phyloP scores from a whole-genome alignment of 2,329 filamentous ascomycete genomes.

The Penicillium sp. region DNA sequence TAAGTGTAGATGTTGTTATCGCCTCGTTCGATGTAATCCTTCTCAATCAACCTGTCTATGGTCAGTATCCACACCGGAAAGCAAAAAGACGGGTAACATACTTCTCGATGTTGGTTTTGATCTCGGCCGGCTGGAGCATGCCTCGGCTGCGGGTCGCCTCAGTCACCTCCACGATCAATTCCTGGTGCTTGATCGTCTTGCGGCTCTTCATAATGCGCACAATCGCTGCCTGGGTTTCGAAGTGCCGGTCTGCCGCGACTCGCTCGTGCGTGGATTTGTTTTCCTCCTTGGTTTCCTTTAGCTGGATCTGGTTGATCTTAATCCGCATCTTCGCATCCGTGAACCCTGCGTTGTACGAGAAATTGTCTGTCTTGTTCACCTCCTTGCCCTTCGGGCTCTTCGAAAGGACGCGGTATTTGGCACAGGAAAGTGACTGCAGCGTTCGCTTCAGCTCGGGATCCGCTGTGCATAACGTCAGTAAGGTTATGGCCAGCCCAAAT shows the following conservation, averaged over 20 bases:
- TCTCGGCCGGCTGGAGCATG: constrained; percentile 80
- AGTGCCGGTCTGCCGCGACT: constrained; percentile 85
- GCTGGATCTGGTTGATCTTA: constrained; percentile 98
- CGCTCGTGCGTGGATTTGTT: constrained; percentile 92
- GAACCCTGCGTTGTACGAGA: constrained; percentile 79
- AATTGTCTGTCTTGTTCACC: constrained; percentile 77
- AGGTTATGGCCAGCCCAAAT: background rate
- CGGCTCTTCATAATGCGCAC: constrained; percentile 96
- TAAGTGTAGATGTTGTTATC: constrained; percentile 72
- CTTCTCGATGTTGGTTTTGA: constrained; percentile 98
- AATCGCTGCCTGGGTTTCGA: constrained; percentile 95
- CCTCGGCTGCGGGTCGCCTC: constrained; percentile 85
- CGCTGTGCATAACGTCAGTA: constrained; percentile 48
- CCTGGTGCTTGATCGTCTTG: constrained; percentile 83
- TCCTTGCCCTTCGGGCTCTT: constrained; percentile 88
- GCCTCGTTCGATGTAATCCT: constrained; percentile 86
- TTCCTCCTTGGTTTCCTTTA: constrained; percentile 93
- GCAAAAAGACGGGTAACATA: constrained; percentile 47
- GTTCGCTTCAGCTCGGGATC: constrained; percentile 84
- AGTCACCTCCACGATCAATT: constrained; percentile 90
- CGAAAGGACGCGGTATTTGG: constrained; percentile 78
- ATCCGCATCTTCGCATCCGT: constrained; percentile 81
- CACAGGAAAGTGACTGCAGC: constrained; percentile 92
- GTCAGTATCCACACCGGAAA: background rate
- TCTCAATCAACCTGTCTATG: constrained; percentile 76